Evolutionary conservation across 2,329 filamentous ascomycete species (phyloP).

Genomic region (Aspergillaceae sp.): DNA sequence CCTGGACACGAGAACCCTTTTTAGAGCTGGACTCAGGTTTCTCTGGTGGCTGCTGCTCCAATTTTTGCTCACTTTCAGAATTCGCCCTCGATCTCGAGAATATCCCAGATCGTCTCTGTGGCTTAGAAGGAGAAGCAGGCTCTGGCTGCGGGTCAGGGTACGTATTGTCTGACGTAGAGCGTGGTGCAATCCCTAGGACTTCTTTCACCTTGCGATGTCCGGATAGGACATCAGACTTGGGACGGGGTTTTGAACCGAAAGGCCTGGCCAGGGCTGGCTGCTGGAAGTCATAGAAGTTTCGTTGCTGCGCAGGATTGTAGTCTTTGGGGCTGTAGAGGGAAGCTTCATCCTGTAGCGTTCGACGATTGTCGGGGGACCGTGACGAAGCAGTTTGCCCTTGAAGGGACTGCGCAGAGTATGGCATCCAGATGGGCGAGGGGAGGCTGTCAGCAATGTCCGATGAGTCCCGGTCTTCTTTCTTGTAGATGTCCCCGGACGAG

Average conservation of each 20-base stretch:
- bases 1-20: slow-evolving; percentile 51
- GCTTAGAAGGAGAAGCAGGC: slow-evolving; percentile 12
- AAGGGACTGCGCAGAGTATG: slow-evolving; percentile 51
- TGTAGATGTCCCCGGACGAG: slow-evolving; percentile 45
- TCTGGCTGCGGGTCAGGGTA: slow-evolving; percentile 7
- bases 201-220: slow-evolving; percentile 34
- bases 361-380: slow-evolving; percentile 38
- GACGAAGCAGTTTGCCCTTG: slow-evolving; percentile 27
- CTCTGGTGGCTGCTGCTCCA: slow-evolving; percentile 19
- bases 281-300: slow-evolving; percentile 50
- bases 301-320: slow-evolving; percentile 54
- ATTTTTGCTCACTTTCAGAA: slow-evolving; percentile 3
- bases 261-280: slow-evolving; percentile 38
- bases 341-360: slow-evolving; percentile 47
- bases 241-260: slow-evolving; percentile 37
- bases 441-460: slow-evolving; percentile 27
- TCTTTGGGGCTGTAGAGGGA: slow-evolving; percentile 50
- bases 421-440: slow-evolving; percentile 68
- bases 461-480: slow-evolving; percentile 77
- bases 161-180: slow-evolving; percentile 17
- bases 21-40: slow-evolving; percentile 27
- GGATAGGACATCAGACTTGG: slow-evolving; percentile 43
- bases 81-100: slow-evolving; percentile 28
- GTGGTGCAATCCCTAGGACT: slow-evolving; percentile 19
- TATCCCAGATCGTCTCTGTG: slow-evolving; percentile 15